These are phyloP conservation scores for Sarcodon aspratus DNA, from an alignment of 768 basidiomycete species.

Conservation along the genomic window DNA sequence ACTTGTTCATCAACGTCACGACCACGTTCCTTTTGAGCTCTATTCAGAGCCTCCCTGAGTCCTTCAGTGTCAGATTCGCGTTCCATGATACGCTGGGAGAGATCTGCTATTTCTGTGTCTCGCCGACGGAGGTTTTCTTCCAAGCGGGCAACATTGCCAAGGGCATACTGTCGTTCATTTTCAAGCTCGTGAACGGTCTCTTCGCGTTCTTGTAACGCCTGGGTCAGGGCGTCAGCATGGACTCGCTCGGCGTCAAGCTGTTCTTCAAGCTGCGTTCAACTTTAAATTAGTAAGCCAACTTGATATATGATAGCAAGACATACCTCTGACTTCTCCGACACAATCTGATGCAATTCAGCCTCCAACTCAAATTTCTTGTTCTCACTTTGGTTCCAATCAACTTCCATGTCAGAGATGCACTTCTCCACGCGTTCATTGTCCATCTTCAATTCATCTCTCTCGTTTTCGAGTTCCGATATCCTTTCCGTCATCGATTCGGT, in stretches of 20 bases:
- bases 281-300: neutral
- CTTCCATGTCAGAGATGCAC: slow-evolving; percentile 34
- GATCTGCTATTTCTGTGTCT: slow-evolving; percentile 42
- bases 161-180: slow-evolving; percentile 42
- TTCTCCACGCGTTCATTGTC: slow-evolving; percentile 29
- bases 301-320: slow-evolving; percentile 6
- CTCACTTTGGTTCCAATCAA: slow-evolving; percentile 45
- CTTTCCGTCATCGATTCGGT: slow-evolving; percentile 46
- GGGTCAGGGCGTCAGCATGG: slow-evolving; percentile 33
- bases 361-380: slow-evolving; percentile 46
- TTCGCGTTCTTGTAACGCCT: slow-evolving; percentile 41
- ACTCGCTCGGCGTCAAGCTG: slow-evolving; percentile 44
- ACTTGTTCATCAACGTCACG: slow-evolving; percentile 37
- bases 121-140: slow-evolving; percentile 46
- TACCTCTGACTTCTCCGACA: slow-evolving; percentile 48
- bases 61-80: slow-evolving; percentile 41
- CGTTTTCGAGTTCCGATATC: slow-evolving; percentile 23
- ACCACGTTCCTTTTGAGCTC: slow-evolving; percentile 42
- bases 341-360: slow-evolving; percentile 40
- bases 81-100: slow-evolving; percentile 31
- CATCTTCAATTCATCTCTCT: slow-evolving; percentile 19
- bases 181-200: slow-evolving; percentile 38
- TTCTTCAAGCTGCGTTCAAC: slow-evolving; percentile 32
- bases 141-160: slow-evolving; percentile 40
- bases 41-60: slow-evolving; percentile 42